These are phyloP conservation scores for Ogataea methylovora DNA, from an alignment of 805 yeast genomes.

Conservation along the genomic window DNA sequence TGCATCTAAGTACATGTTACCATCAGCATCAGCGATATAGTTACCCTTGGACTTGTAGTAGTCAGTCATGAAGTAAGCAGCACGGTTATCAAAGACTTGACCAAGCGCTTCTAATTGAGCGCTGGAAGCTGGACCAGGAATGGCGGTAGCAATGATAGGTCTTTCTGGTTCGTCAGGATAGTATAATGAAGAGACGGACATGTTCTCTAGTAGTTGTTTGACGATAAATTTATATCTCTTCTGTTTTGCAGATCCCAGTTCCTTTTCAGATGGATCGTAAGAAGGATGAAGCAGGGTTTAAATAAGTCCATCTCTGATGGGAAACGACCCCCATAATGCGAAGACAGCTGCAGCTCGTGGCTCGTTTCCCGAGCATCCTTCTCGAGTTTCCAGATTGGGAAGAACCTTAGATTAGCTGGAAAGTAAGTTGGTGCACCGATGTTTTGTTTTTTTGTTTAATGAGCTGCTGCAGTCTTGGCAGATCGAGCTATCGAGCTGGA, in stretches of 20 bases:
- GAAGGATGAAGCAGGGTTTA: too few species aligned
- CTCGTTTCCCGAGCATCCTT: not conserved
- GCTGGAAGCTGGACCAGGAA: slow-evolving; percentile 42
- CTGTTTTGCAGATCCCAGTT: too few species aligned
- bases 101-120: slow-evolving; percentile 31
- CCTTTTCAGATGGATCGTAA: too few species aligned
- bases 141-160: slow-evolving; percentile 34
- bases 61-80: slow-evolving; percentile 58
- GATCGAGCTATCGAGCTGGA: too few species aligned
- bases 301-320: too few species aligned
- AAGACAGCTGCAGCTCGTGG: not conserved
- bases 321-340: not conserved
- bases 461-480: too few species aligned
- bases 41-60: slow-evolving; percentile 58
- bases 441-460: not conserved
- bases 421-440: not conserved
- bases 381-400: not conserved
- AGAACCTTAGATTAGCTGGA: too few species aligned
- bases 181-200: slow-evolving; percentile 21
- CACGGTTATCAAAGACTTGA: slow-evolving; percentile 51
- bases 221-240: too few species aligned
- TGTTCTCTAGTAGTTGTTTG: too few species aligned
- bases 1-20: slow-evolving; percentile 52
- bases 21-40: slow-evolving; percentile 60
- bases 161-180: slow-evolving; percentile 42